A percentile compares a stretch with the other conserved stretches of the same genome.
Conservation (phyloP, 2,329 filamentous ascomycete genomes). For the Knufia fluminis region DNA sequence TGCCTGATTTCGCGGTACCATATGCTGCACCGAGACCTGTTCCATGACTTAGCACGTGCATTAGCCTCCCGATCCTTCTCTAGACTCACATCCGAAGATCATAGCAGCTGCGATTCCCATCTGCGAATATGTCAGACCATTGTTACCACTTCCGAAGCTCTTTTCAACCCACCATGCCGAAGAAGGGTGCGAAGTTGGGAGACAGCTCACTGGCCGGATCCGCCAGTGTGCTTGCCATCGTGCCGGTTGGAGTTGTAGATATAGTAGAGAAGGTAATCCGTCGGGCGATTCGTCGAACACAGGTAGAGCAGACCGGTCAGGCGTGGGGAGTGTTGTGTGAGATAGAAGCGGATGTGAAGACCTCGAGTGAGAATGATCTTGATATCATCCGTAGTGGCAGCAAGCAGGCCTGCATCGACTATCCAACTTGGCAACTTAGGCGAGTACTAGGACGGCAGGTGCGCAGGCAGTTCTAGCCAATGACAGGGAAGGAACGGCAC, state of each 20-base stretch:
- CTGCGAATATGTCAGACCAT: constrained; percentile 28
- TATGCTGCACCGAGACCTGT: constrained; percentile 57
- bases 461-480: not conserved
- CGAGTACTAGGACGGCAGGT: not conserved
- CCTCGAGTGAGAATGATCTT: not conserved
- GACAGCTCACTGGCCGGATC: constrained; percentile 41
- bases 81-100: constrained; percentile 43
- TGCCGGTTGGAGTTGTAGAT: constrained; percentile 3
- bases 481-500: not conserved
- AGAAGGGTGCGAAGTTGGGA: constrained; percentile 58
- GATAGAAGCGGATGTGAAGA: not conserved
- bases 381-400: not conserved
- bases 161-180: constrained; percentile 51
- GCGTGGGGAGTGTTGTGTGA: too few relatives aligned
- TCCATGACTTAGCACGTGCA: constrained; percentile 19
- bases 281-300: too few relatives aligned
- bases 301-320: too few relatives aligned
- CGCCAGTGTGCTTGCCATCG: constrained; percentile 28
- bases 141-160: constrained; percentile 1
- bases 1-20: constrained; percentile 59
- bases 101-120: constrained; percentile 43
- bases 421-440: not conserved
- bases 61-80: not conserved
- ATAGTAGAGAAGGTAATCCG: not conserved
- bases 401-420: not conserved